Conservation (phyloP, 78 protist species). For the Dictyostelium brefeldianum region DNA sequence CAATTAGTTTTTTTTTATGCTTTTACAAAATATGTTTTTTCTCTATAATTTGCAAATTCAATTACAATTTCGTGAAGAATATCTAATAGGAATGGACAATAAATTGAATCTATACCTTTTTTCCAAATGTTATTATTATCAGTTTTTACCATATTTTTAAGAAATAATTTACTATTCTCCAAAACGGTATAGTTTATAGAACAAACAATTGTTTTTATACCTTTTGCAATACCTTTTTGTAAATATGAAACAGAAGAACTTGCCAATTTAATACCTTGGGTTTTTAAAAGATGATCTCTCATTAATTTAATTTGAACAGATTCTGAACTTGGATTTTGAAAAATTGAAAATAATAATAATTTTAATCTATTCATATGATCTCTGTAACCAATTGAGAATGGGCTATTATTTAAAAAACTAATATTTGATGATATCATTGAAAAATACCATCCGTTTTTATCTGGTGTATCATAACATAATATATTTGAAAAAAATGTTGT, state of each 20-base stretch:
- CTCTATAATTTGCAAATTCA: conserved; percentile 29
- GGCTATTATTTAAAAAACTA: conserved; percentile 19
- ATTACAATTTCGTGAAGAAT: conserved; percentile 11
- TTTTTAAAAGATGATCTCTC: conserved; percentile 16
- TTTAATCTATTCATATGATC: conserved; percentile 37
- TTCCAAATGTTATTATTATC: conserved; percentile 47
- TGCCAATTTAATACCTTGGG: background rate
- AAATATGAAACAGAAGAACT: background rate
- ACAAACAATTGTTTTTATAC: conserved; percentile 27
- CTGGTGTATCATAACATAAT: conserved; percentile 22
- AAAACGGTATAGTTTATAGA: background rate
- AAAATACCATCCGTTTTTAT: conserved; percentile 48
- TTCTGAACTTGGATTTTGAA: conserved; percentile 40
- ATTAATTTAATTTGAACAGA: conserved; percentile 15
- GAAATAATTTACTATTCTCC: conserved; percentile 20
- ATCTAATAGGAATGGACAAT: conserved; percentile 38
- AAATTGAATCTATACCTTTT: conserved; percentile 29
- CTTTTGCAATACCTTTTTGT: conserved; percentile 45
- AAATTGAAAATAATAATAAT: conserved; percentile 29
- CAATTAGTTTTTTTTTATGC: background rate
- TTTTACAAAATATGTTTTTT: background rate
- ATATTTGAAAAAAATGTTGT: conserved; percentile 22
- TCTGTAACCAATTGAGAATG: conserved; percentile 50
- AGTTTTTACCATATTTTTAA: background rate
- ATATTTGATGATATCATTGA: conserved; percentile 31